phyloP scores from a whole-genome alignment of 371 early-diverging fungal genomes.

The Nematocida parisii region DNA sequence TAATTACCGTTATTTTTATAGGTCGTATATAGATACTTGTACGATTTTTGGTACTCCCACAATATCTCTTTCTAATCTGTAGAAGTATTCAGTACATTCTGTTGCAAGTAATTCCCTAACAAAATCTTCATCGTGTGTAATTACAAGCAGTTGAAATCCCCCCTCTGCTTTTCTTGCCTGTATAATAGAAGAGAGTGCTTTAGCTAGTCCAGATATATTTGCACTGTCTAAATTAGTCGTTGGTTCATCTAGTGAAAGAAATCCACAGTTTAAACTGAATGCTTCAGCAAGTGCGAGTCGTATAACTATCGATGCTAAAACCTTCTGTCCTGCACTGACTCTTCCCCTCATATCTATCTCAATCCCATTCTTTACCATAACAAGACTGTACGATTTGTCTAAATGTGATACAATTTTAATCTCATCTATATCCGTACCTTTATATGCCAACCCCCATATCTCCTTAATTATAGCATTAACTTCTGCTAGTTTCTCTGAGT shows the following conservation, averaged over 20 bases:
- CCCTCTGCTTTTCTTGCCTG: slow-evolving; percentile 74
- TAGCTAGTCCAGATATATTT: slow-evolving; percentile 85
- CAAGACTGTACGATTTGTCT: slow-evolving; percentile 62
- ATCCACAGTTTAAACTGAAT: slow-evolving; percentile 81
- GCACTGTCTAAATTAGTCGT: slow-evolving; percentile 94
- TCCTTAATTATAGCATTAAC: slow-evolving; percentile 90
- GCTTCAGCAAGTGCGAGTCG: slow-evolving; percentile 95
- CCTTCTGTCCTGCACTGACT: slow-evolving; percentile 97
- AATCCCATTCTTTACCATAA: slow-evolving; percentile 82
- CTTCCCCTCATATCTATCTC: slow-evolving; percentile 94
- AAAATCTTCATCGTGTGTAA: slow-evolving; percentile 98
- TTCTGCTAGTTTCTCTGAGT: slow-evolving; percentile 89
- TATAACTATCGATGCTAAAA: slow-evolving; percentile 88
- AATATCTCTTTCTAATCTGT: slow-evolving; percentile 65
- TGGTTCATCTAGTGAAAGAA: slow-evolving; percentile 95
- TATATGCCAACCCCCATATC: slow-evolving; percentile 91
- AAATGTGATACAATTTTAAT: slow-evolving; percentile 61
- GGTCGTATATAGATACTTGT: slow-evolving; percentile 41
- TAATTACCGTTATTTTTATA: background rate
- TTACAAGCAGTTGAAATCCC: slow-evolving; percentile 93
- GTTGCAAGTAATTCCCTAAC: slow-evolving; percentile 76
- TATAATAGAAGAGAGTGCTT: slow-evolving; percentile 73
- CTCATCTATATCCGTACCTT: slow-evolving; percentile 77
- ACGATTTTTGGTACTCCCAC: slow-evolving; percentile 59
- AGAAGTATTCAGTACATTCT: slow-evolving; percentile 65